Conservation (phyloP, 257 asterid genomes). For the Solanum clarkiae region DNA sequence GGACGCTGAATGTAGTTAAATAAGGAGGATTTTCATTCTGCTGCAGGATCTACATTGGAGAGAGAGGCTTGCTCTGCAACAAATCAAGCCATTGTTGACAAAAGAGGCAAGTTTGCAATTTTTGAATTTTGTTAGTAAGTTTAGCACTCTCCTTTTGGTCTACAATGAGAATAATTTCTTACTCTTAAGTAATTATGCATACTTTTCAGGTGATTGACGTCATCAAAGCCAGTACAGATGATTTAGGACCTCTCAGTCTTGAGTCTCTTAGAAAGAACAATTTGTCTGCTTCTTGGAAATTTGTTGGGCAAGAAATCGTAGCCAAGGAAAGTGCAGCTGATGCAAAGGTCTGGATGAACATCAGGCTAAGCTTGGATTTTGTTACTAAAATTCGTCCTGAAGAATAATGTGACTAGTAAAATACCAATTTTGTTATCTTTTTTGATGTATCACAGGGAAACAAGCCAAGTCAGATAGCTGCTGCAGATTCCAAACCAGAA, state of each 20-base stretch:
- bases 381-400: background rate
- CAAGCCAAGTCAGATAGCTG: constrained; percentile 28
- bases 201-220: constrained; percentile 59
- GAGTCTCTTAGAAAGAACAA: constrained; percentile 55
- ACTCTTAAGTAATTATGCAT: background rate
- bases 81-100: constrained; percentile 51
- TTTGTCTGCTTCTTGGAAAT: constrained; percentile 73
- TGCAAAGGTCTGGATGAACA: constrained; percentile 37
- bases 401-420: background rate
- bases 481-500: constrained; percentile 30
- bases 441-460: constrained; percentile 3
- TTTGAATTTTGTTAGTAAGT: background rate
- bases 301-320: constrained; percentile 24
- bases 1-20: constrained; percentile 4
- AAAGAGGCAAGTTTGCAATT: constrained; percentile 38
- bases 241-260: constrained; percentile 60
- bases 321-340: constrained; percentile 21
- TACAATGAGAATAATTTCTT: background rate
- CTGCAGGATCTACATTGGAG: constrained; percentile 61
- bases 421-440: constrained; percentile 10
- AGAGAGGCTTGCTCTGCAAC: constrained; percentile 50
- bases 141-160: background rate
- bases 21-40: background rate
- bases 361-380: background rate
- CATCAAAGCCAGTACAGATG: constrained; percentile 52